phyloP scores from a whole-genome alignment of 768 basidiomycete species.

The Pleurotus tuber-regium region DNA sequence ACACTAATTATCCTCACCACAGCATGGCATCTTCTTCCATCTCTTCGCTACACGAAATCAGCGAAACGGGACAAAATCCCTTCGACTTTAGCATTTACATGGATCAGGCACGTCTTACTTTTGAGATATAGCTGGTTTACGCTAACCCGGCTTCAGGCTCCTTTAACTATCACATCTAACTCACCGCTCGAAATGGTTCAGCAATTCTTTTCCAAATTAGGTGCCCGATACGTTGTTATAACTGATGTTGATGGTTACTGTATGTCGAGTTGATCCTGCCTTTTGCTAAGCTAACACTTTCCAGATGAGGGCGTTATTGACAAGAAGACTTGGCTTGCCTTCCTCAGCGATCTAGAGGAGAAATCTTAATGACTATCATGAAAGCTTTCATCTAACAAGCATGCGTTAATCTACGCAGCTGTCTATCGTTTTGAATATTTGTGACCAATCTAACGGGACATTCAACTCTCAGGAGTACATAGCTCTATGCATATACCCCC shows the following conservation, averaged over 20 bases:
- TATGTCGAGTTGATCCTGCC: constrained; percentile 32
- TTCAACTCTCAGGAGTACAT: no score
- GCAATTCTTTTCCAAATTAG: constrained; percentile 92
- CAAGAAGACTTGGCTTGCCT: constrained; percentile 93
- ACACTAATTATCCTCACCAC: constrained; percentile 38
- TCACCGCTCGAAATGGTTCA: constrained; percentile 91
- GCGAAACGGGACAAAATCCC: constrained; percentile 40
- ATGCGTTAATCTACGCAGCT: no score
- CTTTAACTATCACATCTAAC: constrained; percentile 78
- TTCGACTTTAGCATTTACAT: constrained; percentile 88
- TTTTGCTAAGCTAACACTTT: background rate
- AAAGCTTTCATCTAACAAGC: background rate
- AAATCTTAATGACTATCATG: constrained; percentile 26
- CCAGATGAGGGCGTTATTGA: constrained; percentile 88
- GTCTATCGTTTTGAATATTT: no score
- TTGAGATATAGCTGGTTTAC: constrained; percentile 2
- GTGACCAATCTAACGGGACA: no score
- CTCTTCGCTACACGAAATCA: constrained; percentile 54
- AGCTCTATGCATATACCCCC: no score
- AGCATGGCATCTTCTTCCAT: constrained; percentile 52
- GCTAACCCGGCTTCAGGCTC: constrained; percentile 52
- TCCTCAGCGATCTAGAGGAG: constrained; percentile 74
- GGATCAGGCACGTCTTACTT: constrained; percentile 60
- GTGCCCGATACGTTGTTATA: constrained; percentile 86
- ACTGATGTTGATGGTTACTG: constrained; percentile 81